phyloP scores from a whole-genome alignment of 805 yeast species.

The Nakazawaea wickerhamii region DNA sequence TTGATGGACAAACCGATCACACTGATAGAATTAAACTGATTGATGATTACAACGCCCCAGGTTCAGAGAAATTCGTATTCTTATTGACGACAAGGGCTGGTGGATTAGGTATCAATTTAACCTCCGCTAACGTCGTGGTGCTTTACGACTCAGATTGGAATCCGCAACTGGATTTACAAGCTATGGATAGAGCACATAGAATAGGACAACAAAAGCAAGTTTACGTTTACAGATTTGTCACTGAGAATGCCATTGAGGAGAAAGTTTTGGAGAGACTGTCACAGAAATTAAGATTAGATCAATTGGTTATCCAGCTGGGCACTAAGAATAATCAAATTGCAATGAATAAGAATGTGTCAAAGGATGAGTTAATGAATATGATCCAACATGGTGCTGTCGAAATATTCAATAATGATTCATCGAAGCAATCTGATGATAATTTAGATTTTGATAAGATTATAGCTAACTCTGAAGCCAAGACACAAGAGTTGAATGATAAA shows the following conservation, averaged over 20 bases:
- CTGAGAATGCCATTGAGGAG: slow-evolving; percentile 81
- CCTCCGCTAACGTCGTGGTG: slow-evolving; percentile 75
- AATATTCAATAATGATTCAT: slow-evolving; percentile 35
- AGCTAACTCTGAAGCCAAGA: slow-evolving; percentile 55
- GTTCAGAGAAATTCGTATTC: slow-evolving; percentile 65
- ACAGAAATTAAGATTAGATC: slow-evolving; percentile 72
- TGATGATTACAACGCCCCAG: slow-evolving; percentile 77
- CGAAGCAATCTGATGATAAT: slow-evolving; percentile 23
- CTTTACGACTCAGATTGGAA: slow-evolving; percentile 83
- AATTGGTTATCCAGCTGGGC: slow-evolving; percentile 78
- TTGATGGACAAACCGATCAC: slow-evolving; percentile 81
- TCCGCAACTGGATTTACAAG: slow-evolving; percentile 85
- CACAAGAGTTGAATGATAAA: slow-evolving; percentile 54
- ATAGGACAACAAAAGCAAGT: slow-evolving; percentile 85
- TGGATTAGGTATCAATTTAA: slow-evolving; percentile 80
- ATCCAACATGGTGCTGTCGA: slow-evolving; percentile 80
- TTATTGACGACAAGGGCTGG: slow-evolving; percentile 83
- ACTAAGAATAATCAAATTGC: slow-evolving; percentile 25
- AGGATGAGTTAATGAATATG: slow-evolving; percentile 74
- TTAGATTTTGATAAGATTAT: slow-evolving; percentile 63
- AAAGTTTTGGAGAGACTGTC: slow-evolving; percentile 78
- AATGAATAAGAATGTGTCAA: slow-evolving; percentile 39
- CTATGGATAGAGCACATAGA: slow-evolving; percentile 88
- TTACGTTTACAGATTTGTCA: slow-evolving; percentile 68
- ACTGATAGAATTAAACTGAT: slow-evolving; percentile 69